Evolutionary conservation across 2,329 filamentous ascomycete genomes (phyloP), one percentile per base, ranked within the genome.

Genomic region (Fusarium sp.): DNA sequence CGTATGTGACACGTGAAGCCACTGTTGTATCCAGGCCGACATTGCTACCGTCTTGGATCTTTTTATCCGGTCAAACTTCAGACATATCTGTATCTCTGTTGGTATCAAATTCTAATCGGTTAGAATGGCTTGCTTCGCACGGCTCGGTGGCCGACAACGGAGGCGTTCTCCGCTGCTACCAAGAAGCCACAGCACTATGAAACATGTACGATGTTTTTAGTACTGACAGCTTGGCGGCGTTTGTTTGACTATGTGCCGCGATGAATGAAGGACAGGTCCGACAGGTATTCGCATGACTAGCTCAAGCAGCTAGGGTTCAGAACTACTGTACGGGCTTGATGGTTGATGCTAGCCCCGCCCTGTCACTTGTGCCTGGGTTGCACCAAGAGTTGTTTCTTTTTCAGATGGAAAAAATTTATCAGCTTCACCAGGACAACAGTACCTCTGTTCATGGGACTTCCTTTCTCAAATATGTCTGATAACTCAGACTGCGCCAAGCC

Each of bases 351-450:
- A 30, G 60, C 42, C 31, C 46, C 34, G 59, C 59, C 65, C 62
- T 69, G 41, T 62, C 44, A 48, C 60, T 62, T 73, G 53, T 55
- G 70, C 62, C 56, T 50, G 61, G 59, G 52, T 39, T 48, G 44
- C 21, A 45, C 25, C 44, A 34, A 49, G 58, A 48, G 50, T 26
- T 49, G 37, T 42, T 52, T 52, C 34, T 52, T 52, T 14, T 11
- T 23, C 13, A 16, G 23, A 51, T 42, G 34, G 10, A 14, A 52
- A 28, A 41, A 41, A n/a, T 26, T 26, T 11, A 18, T n/a, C 30
- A 51, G 34, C 34, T 39, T 30, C 34, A 30, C 21, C 52, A 25
- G 25, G 42, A 43, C 21, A 23, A 31, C 45, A n/a, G 28, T 25
- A 43, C 30, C 18, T 37, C 34, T 37, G 10, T n/a, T 12, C 43